These are phyloP conservation scores for Phytophthora rubi DNA, from an alignment of 352 stramenopile species.

Conservation along the genomic window DNA sequence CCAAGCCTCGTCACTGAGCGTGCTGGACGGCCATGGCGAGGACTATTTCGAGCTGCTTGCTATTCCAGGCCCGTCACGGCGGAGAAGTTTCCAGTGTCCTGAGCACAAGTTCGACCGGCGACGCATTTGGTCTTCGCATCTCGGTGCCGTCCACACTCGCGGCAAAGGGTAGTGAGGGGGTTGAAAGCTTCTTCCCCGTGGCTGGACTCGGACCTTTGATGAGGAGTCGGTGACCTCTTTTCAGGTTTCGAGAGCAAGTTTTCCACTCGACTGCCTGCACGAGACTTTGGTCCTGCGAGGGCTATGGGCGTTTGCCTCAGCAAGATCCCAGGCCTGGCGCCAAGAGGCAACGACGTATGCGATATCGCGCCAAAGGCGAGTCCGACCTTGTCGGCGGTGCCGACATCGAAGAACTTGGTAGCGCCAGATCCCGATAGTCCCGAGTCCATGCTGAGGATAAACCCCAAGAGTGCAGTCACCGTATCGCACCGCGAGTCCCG, in stretches of 20 bases:
- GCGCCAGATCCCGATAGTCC: slow-evolving; percentile 12
- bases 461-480: not conserved
- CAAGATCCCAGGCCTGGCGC: slow-evolving; percentile 15
- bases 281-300: slow-evolving; percentile 1
- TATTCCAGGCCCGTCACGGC: slow-evolving; percentile 6
- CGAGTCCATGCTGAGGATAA: not conserved
- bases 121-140: slow-evolving; percentile 22
- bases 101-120: not conserved
- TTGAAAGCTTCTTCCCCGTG: not conserved
- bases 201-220: slow-evolving; percentile 3
- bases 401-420: slow-evolving; percentile 20
- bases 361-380: slow-evolving; percentile 10
- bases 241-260: no score
- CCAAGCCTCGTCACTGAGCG: not conserved
- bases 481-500: not conserved
- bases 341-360: slow-evolving; percentile 16
- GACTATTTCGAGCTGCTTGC: slow-evolving; percentile 24
- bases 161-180: not conserved
- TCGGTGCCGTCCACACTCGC: not conserved
- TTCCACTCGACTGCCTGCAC: not conserved
- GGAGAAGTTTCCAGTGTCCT: slow-evolving; percentile 7
- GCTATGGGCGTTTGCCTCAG: slow-evolving; percentile 30
- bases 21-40: not conserved
- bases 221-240: slow-evolving; percentile 4
- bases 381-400: slow-evolving; percentile 9